phyloP scores from a whole-genome alignment of 768 basidiomycete species.

The Termitomyces sp. region DNA sequence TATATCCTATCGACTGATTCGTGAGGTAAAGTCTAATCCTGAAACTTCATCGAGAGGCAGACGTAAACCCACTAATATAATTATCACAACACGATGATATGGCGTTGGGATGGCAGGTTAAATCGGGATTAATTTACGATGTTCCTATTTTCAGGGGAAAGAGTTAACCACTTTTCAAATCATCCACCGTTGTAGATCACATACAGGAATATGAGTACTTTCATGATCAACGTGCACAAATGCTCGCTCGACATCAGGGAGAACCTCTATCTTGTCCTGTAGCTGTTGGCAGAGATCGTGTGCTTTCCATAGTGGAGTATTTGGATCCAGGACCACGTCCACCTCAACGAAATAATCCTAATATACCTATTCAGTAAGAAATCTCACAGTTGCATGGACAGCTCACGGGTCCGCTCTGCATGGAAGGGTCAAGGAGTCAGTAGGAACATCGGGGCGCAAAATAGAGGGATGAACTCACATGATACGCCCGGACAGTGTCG shows the following conservation, averaged over 20 bases:
- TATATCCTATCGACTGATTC: not conserved
- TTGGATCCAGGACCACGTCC: conserved; percentile 88
- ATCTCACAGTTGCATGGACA: not conserved
- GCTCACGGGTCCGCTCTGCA: conserved; percentile 68
- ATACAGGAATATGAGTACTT: conserved; percentile 64
- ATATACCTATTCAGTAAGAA: not conserved
- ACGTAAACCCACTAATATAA: not conserved
- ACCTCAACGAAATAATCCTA: conserved; percentile 92
- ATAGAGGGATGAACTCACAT: conserved; percentile 40
- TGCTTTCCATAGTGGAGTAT: conserved; percentile 84
- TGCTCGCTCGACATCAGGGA: conserved; percentile 88
- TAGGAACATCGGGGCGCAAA: conserved; percentile 1
- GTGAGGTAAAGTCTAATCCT: not conserved
- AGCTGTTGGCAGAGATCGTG: conserved; percentile 81
- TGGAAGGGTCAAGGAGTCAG: not conserved
- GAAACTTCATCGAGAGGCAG: not conserved
- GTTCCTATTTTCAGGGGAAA: conserved; percentile 30
- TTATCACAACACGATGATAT: not conserved
- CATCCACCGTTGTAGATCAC: conserved; percentile 10
- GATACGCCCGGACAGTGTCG: conserved; percentile 91
- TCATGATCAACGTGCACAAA: conserved; percentile 97
- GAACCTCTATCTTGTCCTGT: conserved; percentile 83
- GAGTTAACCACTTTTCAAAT: conserved; percentile 1
- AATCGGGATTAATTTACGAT: conserved; percentile 32
- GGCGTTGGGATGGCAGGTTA: not conserved